phyloP scores from a whole-genome alignment of 1,284 basidiomycete genomes.

The Cutaneotrichosporon cutaneum region DNA sequence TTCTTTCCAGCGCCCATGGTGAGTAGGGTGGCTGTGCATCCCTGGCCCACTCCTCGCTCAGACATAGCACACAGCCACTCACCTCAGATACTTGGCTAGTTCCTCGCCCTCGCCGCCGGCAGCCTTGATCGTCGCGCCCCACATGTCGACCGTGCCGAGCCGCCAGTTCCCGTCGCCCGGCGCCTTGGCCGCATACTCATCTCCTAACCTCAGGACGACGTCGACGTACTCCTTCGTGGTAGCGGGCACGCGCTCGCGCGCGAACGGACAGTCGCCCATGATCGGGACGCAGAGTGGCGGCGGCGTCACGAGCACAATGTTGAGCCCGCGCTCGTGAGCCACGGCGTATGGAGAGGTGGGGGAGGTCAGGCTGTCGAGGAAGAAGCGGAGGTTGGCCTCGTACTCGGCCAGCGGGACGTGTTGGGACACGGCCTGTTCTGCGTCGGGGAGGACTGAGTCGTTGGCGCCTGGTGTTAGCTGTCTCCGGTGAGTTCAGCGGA shows the following conservation, averaged over 20 bases:
- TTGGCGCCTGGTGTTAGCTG: slow-evolving; percentile 26
- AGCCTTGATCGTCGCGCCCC: slow-evolving; percentile 59
- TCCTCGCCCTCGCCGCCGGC: slow-evolving; percentile 59
- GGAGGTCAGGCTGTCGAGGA: slow-evolving; percentile 30
- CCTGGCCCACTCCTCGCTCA: neutral
- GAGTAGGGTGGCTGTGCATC: neutral
- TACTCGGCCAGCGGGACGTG: slow-evolving; percentile 30
- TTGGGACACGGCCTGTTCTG: slow-evolving; percentile 12
- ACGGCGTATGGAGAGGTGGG: slow-evolving; percentile 23
- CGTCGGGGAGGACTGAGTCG: slow-evolving; percentile 20
- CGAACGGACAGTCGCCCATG: slow-evolving; percentile 11
- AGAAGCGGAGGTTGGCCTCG: slow-evolving; percentile 29
- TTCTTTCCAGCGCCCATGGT: neutral
- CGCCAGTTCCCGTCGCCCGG: slow-evolving; percentile 17
- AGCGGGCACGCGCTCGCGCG: slow-evolving; percentile 60
- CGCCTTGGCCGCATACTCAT: slow-evolving; percentile 49
- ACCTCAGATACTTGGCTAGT: slow-evolving; percentile 45
- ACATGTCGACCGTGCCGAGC: slow-evolving; percentile 68
- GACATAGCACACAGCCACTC: neutral
- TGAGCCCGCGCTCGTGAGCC: slow-evolving; percentile 25
- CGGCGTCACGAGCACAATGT: slow-evolving; percentile 74
- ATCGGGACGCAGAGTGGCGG: slow-evolving; percentile 70
- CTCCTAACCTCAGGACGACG: slow-evolving; percentile 64
- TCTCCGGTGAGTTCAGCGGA: no score
- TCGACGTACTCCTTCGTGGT: slow-evolving; percentile 65